Percentiles rank a stretch among this genome's conserved stretches.
These are phyloP conservation scores for Acanthamoeba sp. DNA, from an alignment of 208 protist genomes.

Conservation along the genomic window DNA sequence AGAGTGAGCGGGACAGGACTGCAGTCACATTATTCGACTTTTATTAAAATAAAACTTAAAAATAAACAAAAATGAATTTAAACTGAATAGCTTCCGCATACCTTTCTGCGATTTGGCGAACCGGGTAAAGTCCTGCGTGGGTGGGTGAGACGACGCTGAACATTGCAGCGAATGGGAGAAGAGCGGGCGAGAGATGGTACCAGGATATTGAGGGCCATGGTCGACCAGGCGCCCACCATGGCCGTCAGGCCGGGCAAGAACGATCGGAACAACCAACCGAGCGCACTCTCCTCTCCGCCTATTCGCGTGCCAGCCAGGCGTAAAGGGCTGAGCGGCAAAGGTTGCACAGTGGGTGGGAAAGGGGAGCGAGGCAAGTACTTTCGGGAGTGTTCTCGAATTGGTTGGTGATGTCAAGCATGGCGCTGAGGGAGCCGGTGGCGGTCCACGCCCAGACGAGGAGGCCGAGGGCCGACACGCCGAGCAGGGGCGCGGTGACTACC, in stretches of 20 bases:
- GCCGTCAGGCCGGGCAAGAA: slow-evolving; percentile 18
- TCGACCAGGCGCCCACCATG: slow-evolving; percentile 54
- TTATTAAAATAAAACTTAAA: too few relatives aligned
- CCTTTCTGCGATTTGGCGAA: slow-evolving; percentile 19
- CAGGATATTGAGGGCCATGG: slow-evolving; percentile 47
- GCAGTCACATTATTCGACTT: too few relatives aligned
- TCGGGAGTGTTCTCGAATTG: background rate
- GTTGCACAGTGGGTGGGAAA: background rate
- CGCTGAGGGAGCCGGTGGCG: background rate
- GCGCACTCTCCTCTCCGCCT: background rate
- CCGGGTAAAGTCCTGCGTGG: slow-evolving; percentile 14
- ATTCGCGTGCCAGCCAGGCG: too few relatives aligned
- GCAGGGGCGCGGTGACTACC: slow-evolving; percentile 5
- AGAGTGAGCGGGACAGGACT: background rate
- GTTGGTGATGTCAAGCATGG: slow-evolving; percentile 42
- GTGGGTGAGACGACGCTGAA: background rate
- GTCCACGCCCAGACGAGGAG: slow-evolving; percentile 12
- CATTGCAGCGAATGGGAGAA: background rate
- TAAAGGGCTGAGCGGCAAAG: too few relatives aligned
- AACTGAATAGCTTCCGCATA: background rate
- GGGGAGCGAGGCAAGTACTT: background rate
- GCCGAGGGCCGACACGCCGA: background rate
- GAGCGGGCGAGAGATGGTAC: background rate
- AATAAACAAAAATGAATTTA: background rate
- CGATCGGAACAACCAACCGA: background rate